A percentile compares a stretch with the other conserved stretches of the same genome.
phyloP scores from a whole-genome alignment of 2,329 filamentous ascomycete genomes.

The Fusarium aywerte region DNA sequence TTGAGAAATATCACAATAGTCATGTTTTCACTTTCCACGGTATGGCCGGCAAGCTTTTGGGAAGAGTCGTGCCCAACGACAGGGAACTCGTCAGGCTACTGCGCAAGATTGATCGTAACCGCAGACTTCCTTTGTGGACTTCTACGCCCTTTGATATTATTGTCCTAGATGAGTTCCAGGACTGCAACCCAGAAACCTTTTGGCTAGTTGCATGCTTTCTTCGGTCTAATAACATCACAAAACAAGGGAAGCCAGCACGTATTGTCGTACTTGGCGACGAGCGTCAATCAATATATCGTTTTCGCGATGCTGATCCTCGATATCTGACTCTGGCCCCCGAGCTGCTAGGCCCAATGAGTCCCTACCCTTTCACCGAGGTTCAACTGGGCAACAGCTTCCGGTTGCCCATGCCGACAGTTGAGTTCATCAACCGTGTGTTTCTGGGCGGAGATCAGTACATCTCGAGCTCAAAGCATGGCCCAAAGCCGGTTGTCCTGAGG shows the following conservation, averaged over 20 bases:
- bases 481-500: conserved; percentile 44
- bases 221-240: conserved; percentile 30
- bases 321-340: conserved; percentile 44
- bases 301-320: conserved; percentile 45
- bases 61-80: conserved; percentile 29
- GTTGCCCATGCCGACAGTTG: conserved; percentile 38
- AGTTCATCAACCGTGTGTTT: conserved; percentile 46
- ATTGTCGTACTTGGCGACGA: conserved; percentile 49
- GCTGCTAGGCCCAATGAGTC: conserved; percentile 34
- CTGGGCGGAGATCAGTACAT: conserved; percentile 45
- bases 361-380: conserved; percentile 35
- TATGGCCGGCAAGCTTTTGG: conserved; percentile 41
- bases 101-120: background rate
- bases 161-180: conserved; percentile 49
- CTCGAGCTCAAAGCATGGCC: conserved; percentile 45
- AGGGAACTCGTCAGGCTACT: conserved; percentile 21
- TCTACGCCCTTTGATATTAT: conserved; percentile 47
- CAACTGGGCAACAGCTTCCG: conserved; percentile 45
- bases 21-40: conserved; percentile 46
- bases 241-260: conserved; percentile 25
- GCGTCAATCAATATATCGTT: conserved; percentile 47
- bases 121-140: conserved; percentile 37
- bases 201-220: conserved; percentile 45
- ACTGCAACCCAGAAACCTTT: conserved; percentile 46
- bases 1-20: conserved; percentile 33